These are phyloP conservation scores for Pleurostoma richardsiae DNA, from an alignment of 2,329 filamentous ascomycete species.

Conservation along the genomic window DNA sequence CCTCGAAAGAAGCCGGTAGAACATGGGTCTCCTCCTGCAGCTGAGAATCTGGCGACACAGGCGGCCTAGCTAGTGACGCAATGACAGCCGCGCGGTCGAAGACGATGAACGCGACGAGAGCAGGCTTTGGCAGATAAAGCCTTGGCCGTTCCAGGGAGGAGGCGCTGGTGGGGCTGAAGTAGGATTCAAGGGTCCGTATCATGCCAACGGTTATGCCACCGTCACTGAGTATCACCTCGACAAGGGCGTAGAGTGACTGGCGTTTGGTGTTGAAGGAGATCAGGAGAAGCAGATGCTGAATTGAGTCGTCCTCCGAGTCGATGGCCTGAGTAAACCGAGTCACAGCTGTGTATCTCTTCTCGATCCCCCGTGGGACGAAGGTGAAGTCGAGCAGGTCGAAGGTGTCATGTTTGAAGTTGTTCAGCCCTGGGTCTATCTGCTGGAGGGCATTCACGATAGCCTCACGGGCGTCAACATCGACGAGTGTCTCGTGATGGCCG, in stretches of 20 bases:
- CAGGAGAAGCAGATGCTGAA: conserved; percentile 58
- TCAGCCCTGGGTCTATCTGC: conserved; percentile 42
- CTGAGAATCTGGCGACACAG: conserved; percentile 72
- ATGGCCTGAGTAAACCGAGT: conserved; percentile 47
- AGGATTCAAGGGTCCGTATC: conserved; percentile 64
- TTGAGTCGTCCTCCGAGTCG: conserved; percentile 41
- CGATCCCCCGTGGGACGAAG: conserved; percentile 53
- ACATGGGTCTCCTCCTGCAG: conserved; percentile 63
- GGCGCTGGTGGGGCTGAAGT: conserved; percentile 45
- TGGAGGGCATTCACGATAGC: conserved; percentile 59
- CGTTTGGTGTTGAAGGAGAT: conserved; percentile 49
- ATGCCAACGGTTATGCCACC: conserved; percentile 54
- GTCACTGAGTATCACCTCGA: conserved; percentile 62
- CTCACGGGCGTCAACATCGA: conserved; percentile 66
- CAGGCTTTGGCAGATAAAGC: conserved; percentile 73
- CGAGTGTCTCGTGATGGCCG: conserved; percentile 71
- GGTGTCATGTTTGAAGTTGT: conserved; percentile 40
- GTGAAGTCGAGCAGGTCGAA: conserved; percentile 78
- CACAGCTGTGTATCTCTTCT: conserved; percentile 43
- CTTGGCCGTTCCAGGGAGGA: conserved; percentile 47
- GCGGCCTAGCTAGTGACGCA: conserved; percentile 63
- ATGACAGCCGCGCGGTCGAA: conserved; percentile 76
- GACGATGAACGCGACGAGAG: conserved; percentile 74
- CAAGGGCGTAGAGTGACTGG: conserved; percentile 62
- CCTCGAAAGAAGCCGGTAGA: conserved; percentile 69